A percentile compares a stretch with the other conserved stretches of the same genome.
Conservation (phyloP, 2,329 filamentous ascomycete genomes). For the Fusarium longipes region DNA sequence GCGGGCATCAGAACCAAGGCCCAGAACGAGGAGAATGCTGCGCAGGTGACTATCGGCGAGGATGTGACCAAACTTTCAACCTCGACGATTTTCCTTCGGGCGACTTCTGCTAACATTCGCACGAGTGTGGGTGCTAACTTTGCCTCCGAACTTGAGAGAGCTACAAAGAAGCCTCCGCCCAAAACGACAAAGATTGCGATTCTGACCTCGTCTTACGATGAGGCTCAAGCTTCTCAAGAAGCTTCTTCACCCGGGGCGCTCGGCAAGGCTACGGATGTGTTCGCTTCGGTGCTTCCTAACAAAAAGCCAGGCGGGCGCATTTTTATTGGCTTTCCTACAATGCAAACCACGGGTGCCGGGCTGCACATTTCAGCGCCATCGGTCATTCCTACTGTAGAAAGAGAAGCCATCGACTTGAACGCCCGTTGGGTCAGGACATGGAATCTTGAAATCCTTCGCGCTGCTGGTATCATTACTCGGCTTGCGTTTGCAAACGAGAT, state of each 20-base stretch:
- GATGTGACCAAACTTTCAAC: slow-evolving; percentile 77
- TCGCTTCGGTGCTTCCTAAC: slow-evolving; percentile 87
- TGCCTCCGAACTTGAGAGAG: slow-evolving; percentile 87
- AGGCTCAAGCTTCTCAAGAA: slow-evolving; percentile 73
- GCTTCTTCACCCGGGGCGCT: slow-evolving; percentile 56
- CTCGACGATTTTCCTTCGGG: slow-evolving; percentile 87
- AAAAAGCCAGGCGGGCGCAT: slow-evolving; percentile 85
- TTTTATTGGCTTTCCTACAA: slow-evolving; percentile 97
- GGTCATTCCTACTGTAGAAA: slow-evolving; percentile 95
- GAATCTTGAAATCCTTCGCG: slow-evolving; percentile 93
- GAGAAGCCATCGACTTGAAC: slow-evolving; percentile 96
- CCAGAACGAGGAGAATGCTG: slow-evolving; percentile 70
- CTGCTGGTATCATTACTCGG: slow-evolving; percentile 88
- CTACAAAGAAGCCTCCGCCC: slow-evolving; percentile 96
- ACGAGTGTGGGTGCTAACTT: slow-evolving; percentile 80
- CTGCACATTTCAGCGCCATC: slow-evolving; percentile 96
- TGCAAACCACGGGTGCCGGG: slow-evolving; percentile 93
- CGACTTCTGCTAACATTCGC: slow-evolving; percentile 84
- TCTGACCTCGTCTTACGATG: slow-evolving; percentile 90
- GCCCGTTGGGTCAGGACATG: slow-evolving; percentile 93
- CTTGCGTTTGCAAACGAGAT: slow-evolving; percentile 92
- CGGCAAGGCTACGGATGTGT: slow-evolving; percentile 78
- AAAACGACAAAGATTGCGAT: slow-evolving; percentile 88
- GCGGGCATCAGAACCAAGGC: slow-evolving; percentile 63
- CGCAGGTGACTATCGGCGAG: slow-evolving; percentile 72